phyloP scores from a whole-genome alignment of 768 basidiomycete species.

The Russula vinacea region DNA sequence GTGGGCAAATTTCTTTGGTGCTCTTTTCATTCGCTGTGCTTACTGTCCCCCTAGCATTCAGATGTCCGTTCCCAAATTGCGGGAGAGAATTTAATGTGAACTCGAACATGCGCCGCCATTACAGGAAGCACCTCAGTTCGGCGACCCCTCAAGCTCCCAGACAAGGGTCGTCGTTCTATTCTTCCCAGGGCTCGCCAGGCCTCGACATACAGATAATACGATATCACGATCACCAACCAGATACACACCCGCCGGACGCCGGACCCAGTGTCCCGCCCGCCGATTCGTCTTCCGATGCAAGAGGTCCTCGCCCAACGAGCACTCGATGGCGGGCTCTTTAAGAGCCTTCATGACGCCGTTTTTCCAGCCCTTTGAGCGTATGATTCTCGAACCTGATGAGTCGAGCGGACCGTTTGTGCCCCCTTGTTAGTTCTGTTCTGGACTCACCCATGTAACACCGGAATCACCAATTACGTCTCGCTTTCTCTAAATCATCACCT shows the following conservation, averaged over 20 bases:
- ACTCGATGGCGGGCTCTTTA: conserved; percentile 24
- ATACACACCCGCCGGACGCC: conserved; percentile 6
- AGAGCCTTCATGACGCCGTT: conserved; percentile 2
- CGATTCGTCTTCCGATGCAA: conserved; percentile 16
- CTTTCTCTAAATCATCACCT: conserved; percentile 26
- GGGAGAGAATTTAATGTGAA: conserved; percentile 79
- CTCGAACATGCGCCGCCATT: conserved; percentile 81
- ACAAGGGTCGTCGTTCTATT: conserved; percentile 22
- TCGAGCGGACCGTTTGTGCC: conserved; percentile 27
- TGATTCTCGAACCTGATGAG: conserved; percentile 23
- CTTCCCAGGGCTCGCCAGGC: conserved; percentile 16
- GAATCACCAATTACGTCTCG: conserved; percentile 28
- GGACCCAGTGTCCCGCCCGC: background rate
- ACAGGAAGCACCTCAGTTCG: conserved; percentile 54
- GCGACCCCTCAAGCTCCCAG: conserved; percentile 19
- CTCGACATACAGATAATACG: conserved; percentile 28
- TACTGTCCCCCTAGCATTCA: conserved; percentile 52
- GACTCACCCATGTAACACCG: conserved; percentile 24
- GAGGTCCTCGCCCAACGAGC: conserved; percentile 14
- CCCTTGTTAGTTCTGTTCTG: conserved; percentile 28
- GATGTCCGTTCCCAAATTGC: conserved; percentile 71
- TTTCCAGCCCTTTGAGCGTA: conserved; percentile 4
- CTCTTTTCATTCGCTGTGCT: background rate
- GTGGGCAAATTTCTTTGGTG: conserved; percentile 40
- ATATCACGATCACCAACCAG: conserved; percentile 25